Percentiles rank a stretch among this genome's conserved stretches.
phyloP scores from a whole-genome alignment of 2,329 filamentous ascomycete species.

The Cladorrhinum sp. region DNA sequence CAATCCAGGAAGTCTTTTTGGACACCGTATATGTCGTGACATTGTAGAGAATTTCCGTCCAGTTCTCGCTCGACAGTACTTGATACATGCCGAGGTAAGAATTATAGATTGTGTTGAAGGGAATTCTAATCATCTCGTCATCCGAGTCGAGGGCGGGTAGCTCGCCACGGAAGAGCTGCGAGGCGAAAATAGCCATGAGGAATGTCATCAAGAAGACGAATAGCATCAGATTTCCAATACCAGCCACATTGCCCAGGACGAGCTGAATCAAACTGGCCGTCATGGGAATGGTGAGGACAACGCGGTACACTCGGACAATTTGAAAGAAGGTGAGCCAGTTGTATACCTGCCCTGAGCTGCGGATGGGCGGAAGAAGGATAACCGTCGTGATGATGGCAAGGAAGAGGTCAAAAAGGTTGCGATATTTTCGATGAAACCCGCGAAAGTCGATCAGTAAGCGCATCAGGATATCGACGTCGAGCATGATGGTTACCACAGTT shows the following conservation, averaged over 20 bases:
- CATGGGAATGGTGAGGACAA: constrained; percentile 84
- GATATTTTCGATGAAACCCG: constrained; percentile 68
- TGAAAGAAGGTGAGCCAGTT: constrained; percentile 91
- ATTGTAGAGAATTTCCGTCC: constrained; percentile 84
- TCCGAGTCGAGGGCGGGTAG: constrained; percentile 61
- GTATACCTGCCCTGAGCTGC: constrained; percentile 67
- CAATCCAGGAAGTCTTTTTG: constrained; percentile 83
- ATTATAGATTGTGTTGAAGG: constrained; percentile 90
- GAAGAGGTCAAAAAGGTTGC: constrained; percentile 76
- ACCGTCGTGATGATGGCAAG: constrained; percentile 79
- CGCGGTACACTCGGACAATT: constrained; percentile 84
- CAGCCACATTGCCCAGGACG: constrained; percentile 85
- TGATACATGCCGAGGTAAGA: constrained; percentile 98
- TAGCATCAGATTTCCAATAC: constrained; percentile 90
- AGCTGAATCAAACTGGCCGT: constrained; percentile 82
- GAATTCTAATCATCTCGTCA: constrained; percentile 65
- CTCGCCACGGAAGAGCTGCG: constrained; percentile 87
- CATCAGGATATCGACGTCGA: constrained; percentile 78
- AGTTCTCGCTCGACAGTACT: constrained; percentile 91
- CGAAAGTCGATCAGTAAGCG: constrained; percentile 79
- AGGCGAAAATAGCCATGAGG: constrained; percentile 86
- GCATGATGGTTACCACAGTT: constrained; percentile 69
- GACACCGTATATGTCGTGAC: constrained; percentile 66
- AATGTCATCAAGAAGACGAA: constrained; percentile 97
- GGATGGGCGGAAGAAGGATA: constrained; percentile 82